These are phyloP conservation scores for Paraphaeosphaeria minitans DNA, from an alignment of 2,329 filamentous ascomycete species.

Conservation along the genomic window DNA sequence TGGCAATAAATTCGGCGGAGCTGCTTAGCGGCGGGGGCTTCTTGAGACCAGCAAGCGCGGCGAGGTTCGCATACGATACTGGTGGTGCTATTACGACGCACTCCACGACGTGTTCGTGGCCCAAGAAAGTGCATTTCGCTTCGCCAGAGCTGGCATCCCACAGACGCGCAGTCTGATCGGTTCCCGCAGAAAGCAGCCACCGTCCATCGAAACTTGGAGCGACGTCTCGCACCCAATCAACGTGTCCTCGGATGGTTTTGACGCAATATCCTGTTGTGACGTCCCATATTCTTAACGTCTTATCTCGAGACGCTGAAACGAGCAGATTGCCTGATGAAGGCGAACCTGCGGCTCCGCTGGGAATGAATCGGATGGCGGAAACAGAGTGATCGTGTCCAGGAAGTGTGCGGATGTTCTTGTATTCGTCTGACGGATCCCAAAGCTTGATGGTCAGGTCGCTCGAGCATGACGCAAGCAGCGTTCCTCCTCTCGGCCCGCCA, in stretches of 20 bases:
- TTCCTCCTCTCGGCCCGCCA: slow-evolving; percentile 80
- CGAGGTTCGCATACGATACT: slow-evolving; percentile 75
- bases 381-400: slow-evolving; percentile 93
- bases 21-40: slow-evolving; percentile 76
- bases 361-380: slow-evolving; percentile 85
- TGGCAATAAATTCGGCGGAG: slow-evolving; percentile 86
- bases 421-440: slow-evolving; percentile 90
- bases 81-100: slow-evolving; percentile 87
- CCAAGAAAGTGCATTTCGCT: slow-evolving; percentile 77
- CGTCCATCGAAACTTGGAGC: slow-evolving; percentile 80
- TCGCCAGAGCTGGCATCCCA: slow-evolving; percentile 84
- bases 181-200: slow-evolving; percentile 80
- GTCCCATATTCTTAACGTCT: slow-evolving; percentile 87
- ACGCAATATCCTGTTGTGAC: slow-evolving; percentile 91
- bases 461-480: slow-evolving; percentile 80
- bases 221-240: slow-evolving; percentile 90
- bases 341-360: slow-evolving; percentile 77
- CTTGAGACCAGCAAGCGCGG: slow-evolving; percentile 79
- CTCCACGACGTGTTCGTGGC: slow-evolving; percentile 85
- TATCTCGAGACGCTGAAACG: slow-evolving; percentile 84
- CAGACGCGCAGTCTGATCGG: slow-evolving; percentile 79
- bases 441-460: slow-evolving; percentile 92
- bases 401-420: slow-evolving; percentile 92
- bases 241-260: slow-evolving; percentile 84
- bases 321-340: slow-evolving; percentile 83